These are phyloP conservation scores for Tulasnella sp. DNA, from an alignment of 768 basidiomycete genomes.

Conservation along the genomic window DNA sequence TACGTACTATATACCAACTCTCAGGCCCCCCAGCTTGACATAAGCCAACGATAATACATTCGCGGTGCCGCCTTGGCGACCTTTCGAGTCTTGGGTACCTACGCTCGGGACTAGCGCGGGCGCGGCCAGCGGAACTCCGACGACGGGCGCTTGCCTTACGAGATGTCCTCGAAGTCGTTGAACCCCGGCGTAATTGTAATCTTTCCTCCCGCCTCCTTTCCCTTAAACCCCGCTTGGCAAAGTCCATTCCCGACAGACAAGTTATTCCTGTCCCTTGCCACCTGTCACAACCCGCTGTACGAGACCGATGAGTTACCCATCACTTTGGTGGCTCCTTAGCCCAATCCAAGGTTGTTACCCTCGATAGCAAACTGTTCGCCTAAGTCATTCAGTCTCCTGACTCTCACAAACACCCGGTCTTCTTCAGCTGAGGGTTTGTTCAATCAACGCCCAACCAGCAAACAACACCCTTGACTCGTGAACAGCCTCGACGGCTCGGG, in stretches of 20 bases:
- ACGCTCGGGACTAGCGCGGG: no score
- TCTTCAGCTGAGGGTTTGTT: no score
- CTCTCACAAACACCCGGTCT: no score
- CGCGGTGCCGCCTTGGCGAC: background rate
- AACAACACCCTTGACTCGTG: no score
- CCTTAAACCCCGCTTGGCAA: background rate
- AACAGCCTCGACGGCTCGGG: no score
- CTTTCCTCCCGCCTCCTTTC: background rate
- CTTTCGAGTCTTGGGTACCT: background rate
- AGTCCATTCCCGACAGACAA: background rate
- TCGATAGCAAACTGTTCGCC: background rate
- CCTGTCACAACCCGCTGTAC: background rate
- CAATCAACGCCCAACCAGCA: no score
- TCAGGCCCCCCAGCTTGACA: background rate
- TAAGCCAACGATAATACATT: background rate
- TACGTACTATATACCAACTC: background rate
- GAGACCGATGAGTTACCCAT: background rate
- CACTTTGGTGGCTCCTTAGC: background rate
- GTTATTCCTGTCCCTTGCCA: background rate
- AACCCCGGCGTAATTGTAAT: background rate
- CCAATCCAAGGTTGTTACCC: background rate
- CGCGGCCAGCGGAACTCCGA: background rate
- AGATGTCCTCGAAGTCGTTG: background rate
- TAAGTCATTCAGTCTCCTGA: background rate
- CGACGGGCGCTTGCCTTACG: background rate